Evolutionary conservation across 2,329 filamentous ascomycete species (phyloP), one percentile per base, ranked within the genome.

Genomic region (Calonectria multiphialidica): DNA sequence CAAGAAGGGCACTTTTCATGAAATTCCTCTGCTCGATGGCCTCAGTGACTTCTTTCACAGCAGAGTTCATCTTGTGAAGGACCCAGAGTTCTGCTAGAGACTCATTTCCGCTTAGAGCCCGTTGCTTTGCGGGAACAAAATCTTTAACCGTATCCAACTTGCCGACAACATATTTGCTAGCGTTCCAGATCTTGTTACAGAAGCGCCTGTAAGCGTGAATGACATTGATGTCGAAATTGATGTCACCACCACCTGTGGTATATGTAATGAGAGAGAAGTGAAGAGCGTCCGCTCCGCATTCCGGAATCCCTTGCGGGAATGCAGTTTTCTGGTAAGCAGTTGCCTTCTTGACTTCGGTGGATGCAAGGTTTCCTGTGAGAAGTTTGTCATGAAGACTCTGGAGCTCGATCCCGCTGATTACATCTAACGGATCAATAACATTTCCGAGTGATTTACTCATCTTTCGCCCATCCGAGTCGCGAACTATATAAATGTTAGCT

Each of bases 391-490:
- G 95, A 8, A 98, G 90, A 47, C 88, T 87, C 72, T 96, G 88
- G 8, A 98, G 88, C 64, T 92, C 87, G 80, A 98, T 97, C 80
- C 96, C 96, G 67, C 93, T 88, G 84, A 98, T 98, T 75, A 98
- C 94, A 83, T 98, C 96, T 53, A 98, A 88, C 70, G 96, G 96
- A 82, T 98, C 96, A 78, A 98, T 93, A 77, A 98, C 96, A 80
- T 98, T 98, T 64, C 96, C 96, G 65, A 98, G 84, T 69, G 95
- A 98, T 87, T 98, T 98, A 74, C 94, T 97, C 96, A 98, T 98
- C 86, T 98, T 98, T 73, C 96, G 90, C 63, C 96, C 96, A 77
- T 98, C 96, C 0, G 94, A 96, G 82, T 98, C 96, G 81, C 96
- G 93, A 75, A 98, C 94, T 45, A 98, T 88, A 64, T 93, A 95